Evolutionary conservation across 106 monocot genomes (phyloP), one percentile per base, ranked within the genome.

Genomic region (Hemerocallis citrina): DNA sequence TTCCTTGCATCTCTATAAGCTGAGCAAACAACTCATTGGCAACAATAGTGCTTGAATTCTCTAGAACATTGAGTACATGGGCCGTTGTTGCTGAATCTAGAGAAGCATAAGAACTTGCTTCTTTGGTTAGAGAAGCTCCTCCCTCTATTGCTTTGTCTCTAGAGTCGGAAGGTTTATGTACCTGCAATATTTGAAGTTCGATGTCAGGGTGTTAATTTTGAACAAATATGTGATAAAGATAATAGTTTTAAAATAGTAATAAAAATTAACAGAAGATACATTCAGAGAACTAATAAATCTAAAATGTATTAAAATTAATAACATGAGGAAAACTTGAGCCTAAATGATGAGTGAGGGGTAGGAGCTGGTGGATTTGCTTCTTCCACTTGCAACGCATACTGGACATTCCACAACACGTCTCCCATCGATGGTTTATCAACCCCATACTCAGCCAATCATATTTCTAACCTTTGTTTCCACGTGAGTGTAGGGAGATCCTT

Each of bases 1-100:
- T 75, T 11, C 75, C 75, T 56, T 69, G 40, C 75, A 75, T 75
- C 29, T 57, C 75, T 5, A 63, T 52, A 7, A 75, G 46, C 54
- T 75, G 75, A 5, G 55, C 68, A 28, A 75, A 75, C 10, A 75
- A 16, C 75, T 75, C 75, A 31, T 63, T 63, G 35, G 75, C 68
- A 20, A 57, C 62, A 3, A 56, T 49, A 22, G 75, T 68, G 47
- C 56, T 73, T 4, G 73, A 73, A 29, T 59, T 58, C 29, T 73
- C 73, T 12, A 34, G 37, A 36, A 65, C 43, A 0, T 17, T 7
- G 13, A 11, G 7, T 11, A 36, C 34, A 1, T 46, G 42, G 17
- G 2, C 14, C 21, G 34, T 13, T 3, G 35, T 36, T 29, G 57
- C n/a, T 21, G 52, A 25, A n/a, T n/a, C n/a, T n/a, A n/a, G n/a